A percentile compares a stretch with the other conserved stretches of the same genome.
Evolutionary conservation across 805 yeast genomes (phyloP).

Genomic region (Metschnikowia santaceciliae): DNA sequence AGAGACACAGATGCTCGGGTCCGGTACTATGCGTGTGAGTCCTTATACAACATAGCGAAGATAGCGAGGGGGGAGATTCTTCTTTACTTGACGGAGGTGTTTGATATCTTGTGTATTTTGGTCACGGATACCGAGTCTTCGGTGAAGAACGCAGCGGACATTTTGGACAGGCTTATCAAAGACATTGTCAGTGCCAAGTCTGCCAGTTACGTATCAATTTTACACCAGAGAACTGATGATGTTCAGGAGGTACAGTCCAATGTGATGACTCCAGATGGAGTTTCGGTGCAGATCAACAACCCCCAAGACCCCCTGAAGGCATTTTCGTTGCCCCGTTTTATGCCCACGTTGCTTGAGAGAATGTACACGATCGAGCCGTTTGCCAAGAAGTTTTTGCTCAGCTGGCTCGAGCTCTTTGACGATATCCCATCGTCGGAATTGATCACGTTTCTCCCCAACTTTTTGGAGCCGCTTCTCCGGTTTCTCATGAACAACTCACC

Average conservation of each 20-base stretch:
- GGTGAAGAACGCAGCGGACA: conserved; percentile 93
- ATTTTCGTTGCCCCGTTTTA: conserved; percentile 80
- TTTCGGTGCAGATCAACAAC: conserved; percentile 56
- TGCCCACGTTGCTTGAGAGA: conserved; percentile 86
- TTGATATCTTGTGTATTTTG: conserved; percentile 84
- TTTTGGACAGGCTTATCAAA: conserved; percentile 82
- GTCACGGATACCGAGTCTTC: conserved; percentile 89
- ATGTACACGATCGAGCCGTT: conserved; percentile 91
- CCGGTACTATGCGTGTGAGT: conserved; percentile 94
- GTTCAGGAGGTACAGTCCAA: conserved; percentile 32
- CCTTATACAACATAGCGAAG: conserved; percentile 91
- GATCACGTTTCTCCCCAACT: conserved; percentile 82
- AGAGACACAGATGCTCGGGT: conserved; percentile 98
- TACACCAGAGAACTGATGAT: conserved; percentile 44
- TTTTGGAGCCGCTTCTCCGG: conserved; percentile 75
- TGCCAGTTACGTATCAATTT: conserved; percentile 74
- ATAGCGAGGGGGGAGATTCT: conserved; percentile 94
- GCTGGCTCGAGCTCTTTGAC: conserved; percentile 90
- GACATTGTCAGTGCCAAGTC: conserved; percentile 96
- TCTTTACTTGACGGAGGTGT: conserved; percentile 87
- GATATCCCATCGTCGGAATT: conserved; percentile 90
- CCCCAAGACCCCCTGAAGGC: conserved; percentile 61
- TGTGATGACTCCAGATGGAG: conserved; percentile 53
- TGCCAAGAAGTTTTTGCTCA: conserved; percentile 84
- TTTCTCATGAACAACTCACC: conserved; percentile 76